Percentiles rank a stretch among this genome's conserved stretches.
Conservation (phyloP, 495 filamentous ascomycete genomes). For the Choiromyces venosus region DNA sequence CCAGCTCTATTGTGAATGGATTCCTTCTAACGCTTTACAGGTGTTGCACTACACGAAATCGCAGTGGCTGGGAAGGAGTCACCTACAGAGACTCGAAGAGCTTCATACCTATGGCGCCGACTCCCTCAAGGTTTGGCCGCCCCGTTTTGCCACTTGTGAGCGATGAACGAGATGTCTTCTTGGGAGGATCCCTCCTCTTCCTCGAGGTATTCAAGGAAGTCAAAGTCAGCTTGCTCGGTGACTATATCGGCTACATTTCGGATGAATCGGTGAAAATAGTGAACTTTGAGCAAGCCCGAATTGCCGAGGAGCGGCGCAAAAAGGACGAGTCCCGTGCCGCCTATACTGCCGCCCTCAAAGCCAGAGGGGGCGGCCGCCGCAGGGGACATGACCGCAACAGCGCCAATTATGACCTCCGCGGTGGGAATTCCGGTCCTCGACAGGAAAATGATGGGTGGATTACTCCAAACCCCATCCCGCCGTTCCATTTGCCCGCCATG, state of each 20-base stretch:
- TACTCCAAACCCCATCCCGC: neutral
- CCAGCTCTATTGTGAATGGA: neutral
- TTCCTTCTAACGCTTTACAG: neutral
- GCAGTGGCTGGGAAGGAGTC: constrained; percentile 28
- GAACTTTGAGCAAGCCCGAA: neutral
- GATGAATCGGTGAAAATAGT: neutral
- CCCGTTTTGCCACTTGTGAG: constrained; percentile 14
- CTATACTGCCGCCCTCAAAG: neutral
- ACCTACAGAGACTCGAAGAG: constrained; percentile 12
- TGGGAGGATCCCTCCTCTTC: constrained; percentile 29
- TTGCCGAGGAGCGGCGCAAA: neutral
- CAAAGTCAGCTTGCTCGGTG: constrained; percentile 14
- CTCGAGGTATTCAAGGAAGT: constrained; percentile 27
- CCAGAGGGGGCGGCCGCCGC: neutral
- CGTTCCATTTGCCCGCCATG: neutral
- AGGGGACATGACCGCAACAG: neutral
- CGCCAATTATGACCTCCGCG: neutral
- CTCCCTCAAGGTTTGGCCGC: constrained; percentile 7
- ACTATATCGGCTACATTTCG: constrained; percentile 27
- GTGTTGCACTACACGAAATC: constrained; percentile 26
- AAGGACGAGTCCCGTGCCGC: neutral
- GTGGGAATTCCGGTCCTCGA: neutral
- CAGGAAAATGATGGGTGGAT: neutral
- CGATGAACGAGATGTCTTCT: constrained; percentile 14
- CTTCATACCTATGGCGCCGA: constrained; percentile 30